Evolutionary conservation across 352 stramenopile species (phyloP).

Genomic region (Globisporangium carolinianum): DNA sequence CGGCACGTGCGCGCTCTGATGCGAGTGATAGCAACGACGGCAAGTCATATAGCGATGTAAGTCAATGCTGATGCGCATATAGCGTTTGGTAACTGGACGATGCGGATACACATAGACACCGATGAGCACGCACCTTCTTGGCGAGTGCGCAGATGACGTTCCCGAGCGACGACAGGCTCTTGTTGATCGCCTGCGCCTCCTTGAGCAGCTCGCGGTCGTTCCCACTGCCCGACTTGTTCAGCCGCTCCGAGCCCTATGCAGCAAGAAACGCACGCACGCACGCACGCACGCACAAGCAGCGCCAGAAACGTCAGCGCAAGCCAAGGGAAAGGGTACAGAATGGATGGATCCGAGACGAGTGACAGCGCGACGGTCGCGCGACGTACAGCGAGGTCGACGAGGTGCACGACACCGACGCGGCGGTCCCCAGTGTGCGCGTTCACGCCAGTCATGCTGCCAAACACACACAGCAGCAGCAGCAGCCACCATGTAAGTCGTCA

Average conservation of each 20-base stretch:
- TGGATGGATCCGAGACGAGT: too few species aligned
- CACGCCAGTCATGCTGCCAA: slow-evolving; percentile 41
- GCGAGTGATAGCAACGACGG: background rate
- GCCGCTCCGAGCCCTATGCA: slow-evolving; percentile 64
- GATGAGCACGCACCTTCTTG: slow-evolving; percentile 52
- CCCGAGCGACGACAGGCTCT: slow-evolving; percentile 76
- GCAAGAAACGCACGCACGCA: background rate
- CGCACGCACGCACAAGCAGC: too few species aligned
- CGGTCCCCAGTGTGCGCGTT: slow-evolving; percentile 52
- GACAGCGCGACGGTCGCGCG: background rate
- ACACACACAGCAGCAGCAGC: background rate
- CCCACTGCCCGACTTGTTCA: slow-evolving; percentile 76
- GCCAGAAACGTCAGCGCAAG: too few species aligned
- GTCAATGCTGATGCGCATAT: too few species aligned
- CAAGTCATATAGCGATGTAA: background rate
- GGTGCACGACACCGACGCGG: slow-evolving; percentile 61
- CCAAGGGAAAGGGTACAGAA: too few species aligned
- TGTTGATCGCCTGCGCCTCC: slow-evolving; percentile 84
- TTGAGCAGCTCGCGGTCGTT: slow-evolving; percentile 74
- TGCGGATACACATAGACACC: background rate
- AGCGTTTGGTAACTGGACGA: too few species aligned
- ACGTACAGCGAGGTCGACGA: slow-evolving; percentile 75
- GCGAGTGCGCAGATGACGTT: slow-evolving; percentile 80
- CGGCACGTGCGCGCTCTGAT: slow-evolving; percentile 64
- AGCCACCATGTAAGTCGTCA: background rate